A percentile compares a stretch with the other conserved stretches of the same genome.
phyloP scores from a whole-genome alignment of 306 rosid species.

The Nissolia schottii region DNA sequence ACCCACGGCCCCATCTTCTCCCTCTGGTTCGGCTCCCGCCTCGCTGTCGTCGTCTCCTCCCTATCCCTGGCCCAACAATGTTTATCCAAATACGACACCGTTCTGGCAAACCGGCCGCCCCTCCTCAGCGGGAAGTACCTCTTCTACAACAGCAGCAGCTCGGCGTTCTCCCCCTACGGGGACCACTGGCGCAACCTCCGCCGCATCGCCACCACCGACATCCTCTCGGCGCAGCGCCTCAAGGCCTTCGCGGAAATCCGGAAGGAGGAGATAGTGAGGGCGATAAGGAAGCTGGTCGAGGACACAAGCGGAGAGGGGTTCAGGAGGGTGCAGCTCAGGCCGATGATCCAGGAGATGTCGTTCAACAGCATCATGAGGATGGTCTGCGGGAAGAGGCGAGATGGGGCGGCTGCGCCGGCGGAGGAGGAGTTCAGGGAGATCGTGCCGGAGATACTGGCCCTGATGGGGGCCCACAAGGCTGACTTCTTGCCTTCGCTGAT shows the following conservation, averaged over 20 bases:
- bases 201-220: slow-evolving; percentile 33
- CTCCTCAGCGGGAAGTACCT: slow-evolving; percentile 24
- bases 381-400: background rate
- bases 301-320: background rate
- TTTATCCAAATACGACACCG: slow-evolving; percentile 41
- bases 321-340: slow-evolving; percentile 22
- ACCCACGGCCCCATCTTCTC: slow-evolving; percentile 23
- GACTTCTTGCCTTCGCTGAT: slow-evolving; percentile 41
- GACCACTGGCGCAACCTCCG: slow-evolving; percentile 57
- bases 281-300: background rate
- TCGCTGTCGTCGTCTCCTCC: slow-evolving; percentile 33
- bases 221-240: slow-evolving; percentile 27
- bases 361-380: slow-evolving; percentile 37
- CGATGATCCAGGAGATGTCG: slow-evolving; percentile 20
- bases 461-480: slow-evolving; percentile 23
- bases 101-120: slow-evolving; percentile 39
- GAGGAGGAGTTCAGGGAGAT: slow-evolving; percentile 29
- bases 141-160: slow-evolving; percentile 32
- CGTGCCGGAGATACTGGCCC: background rate
- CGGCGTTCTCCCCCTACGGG: slow-evolving; percentile 25
- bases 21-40: background rate
- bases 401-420: slow-evolving; percentile 9
- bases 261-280: slow-evolving; percentile 20
- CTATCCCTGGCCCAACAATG: slow-evolving; percentile 27
- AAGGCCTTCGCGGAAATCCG: background rate